Evolutionary conservation across 108 stramenopile genomes (phyloP).

Genomic region (Fragilaria radians): DNA sequence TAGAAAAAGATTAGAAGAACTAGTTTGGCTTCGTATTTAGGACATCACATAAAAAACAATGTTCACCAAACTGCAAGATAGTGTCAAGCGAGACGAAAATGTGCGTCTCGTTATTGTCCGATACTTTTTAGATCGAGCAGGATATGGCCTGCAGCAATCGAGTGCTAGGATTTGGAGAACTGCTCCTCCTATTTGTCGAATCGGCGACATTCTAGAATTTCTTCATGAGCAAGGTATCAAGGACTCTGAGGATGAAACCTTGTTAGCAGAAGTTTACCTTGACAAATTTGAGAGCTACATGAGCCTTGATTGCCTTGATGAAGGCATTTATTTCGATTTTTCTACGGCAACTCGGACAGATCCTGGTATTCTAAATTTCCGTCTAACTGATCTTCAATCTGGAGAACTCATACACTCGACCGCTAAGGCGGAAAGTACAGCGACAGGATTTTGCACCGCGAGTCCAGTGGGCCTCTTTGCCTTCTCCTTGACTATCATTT

Average conservation of each 20-base stretch:
- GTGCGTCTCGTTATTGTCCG: constrained; percentile 19
- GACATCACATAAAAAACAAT: too few relatives aligned
- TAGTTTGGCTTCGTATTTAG: too few relatives aligned
- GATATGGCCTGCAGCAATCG: constrained; percentile 28
- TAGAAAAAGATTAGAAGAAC: too few relatives aligned
- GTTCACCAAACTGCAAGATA: background rate
- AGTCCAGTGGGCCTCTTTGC: constrained; percentile 25
- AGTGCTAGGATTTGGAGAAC: constrained; percentile 26
- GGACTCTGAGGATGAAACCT: background rate
- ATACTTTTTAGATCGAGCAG: constrained; percentile 38
- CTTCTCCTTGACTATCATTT: constrained; percentile 18
- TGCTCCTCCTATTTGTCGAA: constrained; percentile 18
- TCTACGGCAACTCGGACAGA: constrained; percentile 4
- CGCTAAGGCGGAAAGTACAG: background rate
- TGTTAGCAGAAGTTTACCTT: constrained; percentile 31
- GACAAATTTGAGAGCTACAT: constrained; percentile 31
- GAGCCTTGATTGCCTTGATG: constrained; percentile 24
- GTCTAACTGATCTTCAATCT: constrained; percentile 21
- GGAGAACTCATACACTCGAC: background rate
- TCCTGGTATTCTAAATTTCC: constrained; percentile 30
- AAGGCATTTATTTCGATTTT: constrained; percentile 23
- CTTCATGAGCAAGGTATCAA: constrained; percentile 19
- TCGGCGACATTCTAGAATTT: constrained; percentile 15
- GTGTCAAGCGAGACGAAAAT: background rate
- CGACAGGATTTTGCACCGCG: background rate